Conservation (phyloP, 768 basidiomycete species). For the Exsudoporus frostii region DNA sequence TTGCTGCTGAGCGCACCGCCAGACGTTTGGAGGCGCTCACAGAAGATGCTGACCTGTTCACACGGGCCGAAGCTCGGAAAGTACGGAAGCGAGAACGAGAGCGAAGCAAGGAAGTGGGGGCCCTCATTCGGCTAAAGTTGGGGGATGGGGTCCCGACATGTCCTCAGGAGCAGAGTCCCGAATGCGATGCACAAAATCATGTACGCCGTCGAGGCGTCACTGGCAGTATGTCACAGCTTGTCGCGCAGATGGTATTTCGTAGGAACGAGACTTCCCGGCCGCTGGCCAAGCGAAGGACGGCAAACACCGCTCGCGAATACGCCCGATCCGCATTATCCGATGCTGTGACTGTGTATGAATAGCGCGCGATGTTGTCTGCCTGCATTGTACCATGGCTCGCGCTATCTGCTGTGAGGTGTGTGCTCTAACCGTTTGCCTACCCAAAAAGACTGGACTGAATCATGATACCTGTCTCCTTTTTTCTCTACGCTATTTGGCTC, state of each 20-base stretch:
- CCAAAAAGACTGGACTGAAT: slow-evolving; percentile 23
- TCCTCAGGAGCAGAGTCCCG: slow-evolving; percentile 26
- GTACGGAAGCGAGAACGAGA: slow-evolving; percentile 51
- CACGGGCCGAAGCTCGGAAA: slow-evolving; percentile 42
- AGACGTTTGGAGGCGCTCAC: slow-evolving; percentile 30
- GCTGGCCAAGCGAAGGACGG: slow-evolving; percentile 35
- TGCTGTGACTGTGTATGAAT: slow-evolving; percentile 15
- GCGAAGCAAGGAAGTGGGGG: slow-evolving; percentile 51
- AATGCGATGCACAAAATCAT: slow-evolving; percentile 16
- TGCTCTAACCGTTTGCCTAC: slow-evolving; percentile 1
- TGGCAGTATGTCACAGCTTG: slow-evolving; percentile 38
- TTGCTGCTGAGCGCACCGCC: slow-evolving; percentile 33
- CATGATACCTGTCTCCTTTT: background rate
- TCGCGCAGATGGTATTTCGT: slow-evolving; percentile 47
- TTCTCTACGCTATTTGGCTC: slow-evolving; percentile 11
- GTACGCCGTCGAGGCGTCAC: slow-evolving; percentile 23
- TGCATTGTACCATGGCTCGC: slow-evolving; percentile 10
- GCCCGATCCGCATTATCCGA: slow-evolving; percentile 30
- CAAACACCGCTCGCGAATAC: slow-evolving; percentile 18
- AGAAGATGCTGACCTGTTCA: slow-evolving; percentile 37
- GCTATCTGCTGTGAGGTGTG: slow-evolving; percentile 26
- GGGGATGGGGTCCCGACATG: slow-evolving; percentile 25
- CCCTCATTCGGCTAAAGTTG: slow-evolving; percentile 56
- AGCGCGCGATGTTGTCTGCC: background rate
- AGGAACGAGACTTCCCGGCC: slow-evolving; percentile 38